A percentile compares a stretch with the other conserved stretches of the same genome.
These are phyloP conservation scores for Cladosporium sp. DNA, from an alignment of 2,329 filamentous ascomycete species.

Conservation along the genomic window DNA sequence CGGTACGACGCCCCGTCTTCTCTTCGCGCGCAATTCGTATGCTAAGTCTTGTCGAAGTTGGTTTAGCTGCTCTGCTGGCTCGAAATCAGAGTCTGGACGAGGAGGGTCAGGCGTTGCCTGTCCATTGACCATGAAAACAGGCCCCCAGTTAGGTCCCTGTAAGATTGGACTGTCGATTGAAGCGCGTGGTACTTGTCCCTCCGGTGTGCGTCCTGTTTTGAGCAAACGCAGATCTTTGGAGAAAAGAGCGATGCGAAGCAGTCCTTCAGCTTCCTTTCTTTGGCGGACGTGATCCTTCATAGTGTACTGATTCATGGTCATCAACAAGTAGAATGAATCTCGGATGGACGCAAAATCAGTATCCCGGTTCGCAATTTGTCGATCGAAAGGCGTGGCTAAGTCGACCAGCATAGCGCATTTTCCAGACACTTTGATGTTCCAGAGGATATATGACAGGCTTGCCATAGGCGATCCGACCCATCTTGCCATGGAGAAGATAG, in stretches of 20 bases:
- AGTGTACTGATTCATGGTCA: conserved; percentile 49
- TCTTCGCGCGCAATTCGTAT: conserved; percentile 41
- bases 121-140: neutral
- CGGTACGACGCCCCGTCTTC: conserved; percentile 44
- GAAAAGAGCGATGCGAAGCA: conserved; percentile 44
- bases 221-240: conserved; percentile 40
- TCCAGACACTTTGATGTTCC: conserved; percentile 44
- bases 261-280: conserved; percentile 38
- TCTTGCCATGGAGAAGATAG: conserved; percentile 38
- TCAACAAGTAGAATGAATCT: conserved; percentile 48
- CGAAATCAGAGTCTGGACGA: conserved; percentile 11
- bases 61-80: conserved; percentile 28
- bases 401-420: conserved; percentile 43
- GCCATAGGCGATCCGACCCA: conserved; percentile 43
- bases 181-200: neutral
- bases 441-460: conserved; percentile 40
- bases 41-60: conserved; percentile 40
- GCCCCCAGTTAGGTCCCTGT: neutral
- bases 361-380: conserved; percentile 26
- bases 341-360: conserved; percentile 41
- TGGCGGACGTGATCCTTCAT: conserved; percentile 31
- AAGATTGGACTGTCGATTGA: neutral
- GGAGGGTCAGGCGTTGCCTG: conserved; percentile 3
- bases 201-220: neutral
- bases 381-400: conserved; percentile 38